Percentiles rank a stretch among this genome's conserved stretches.
Evolutionary conservation across 169 alveolate species (phyloP).

Genomic region (Cryptosporidium ryanae): DNA sequence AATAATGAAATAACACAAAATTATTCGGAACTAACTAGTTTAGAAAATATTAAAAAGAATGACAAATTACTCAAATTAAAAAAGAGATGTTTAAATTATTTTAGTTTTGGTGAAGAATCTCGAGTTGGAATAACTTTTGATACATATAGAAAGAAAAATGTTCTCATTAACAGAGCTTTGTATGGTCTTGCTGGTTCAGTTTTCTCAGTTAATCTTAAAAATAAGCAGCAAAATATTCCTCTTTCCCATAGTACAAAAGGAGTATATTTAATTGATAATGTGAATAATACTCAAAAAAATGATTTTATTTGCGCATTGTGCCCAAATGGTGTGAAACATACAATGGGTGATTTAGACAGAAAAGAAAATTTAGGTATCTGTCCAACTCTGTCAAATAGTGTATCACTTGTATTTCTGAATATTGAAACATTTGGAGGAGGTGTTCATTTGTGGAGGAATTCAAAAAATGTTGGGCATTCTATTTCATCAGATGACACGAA

Average conservation of each 20-base stretch:
- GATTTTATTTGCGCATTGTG: slow-evolving; percentile 25
- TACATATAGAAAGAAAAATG: slow-evolving; percentile 66
- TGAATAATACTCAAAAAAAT: not conserved
- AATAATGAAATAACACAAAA: too few species aligned
- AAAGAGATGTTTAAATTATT: slow-evolving; percentile 60
- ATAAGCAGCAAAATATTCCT: slow-evolving; percentile 37
- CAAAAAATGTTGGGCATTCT: slow-evolving; percentile 57
- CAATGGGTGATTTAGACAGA: not conserved
- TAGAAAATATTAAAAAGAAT: not conserved
- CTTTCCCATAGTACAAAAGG: slow-evolving; percentile 39
- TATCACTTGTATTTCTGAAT: slow-evolving; percentile 62
- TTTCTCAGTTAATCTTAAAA: slow-evolving; percentile 39
- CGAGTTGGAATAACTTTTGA: slow-evolving; percentile 59
- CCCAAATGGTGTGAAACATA: slow-evolving; percentile 19
- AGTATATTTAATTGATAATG: slow-evolving; percentile 6
- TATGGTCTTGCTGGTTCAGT: slow-evolving; percentile 70
- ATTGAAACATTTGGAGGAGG: slow-evolving; percentile 73
- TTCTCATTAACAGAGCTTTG: slow-evolving; percentile 54
- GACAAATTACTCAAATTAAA: slow-evolving; percentile 19
- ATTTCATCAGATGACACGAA: not conserved
- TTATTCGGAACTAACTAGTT: too few species aligned
- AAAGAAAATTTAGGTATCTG: not conserved
- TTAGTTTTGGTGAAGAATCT: slow-evolving; percentile 72
- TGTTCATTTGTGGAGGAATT: slow-evolving; percentile 48
- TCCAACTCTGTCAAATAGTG: slow-evolving; percentile 48